Evolutionary conservation across 345 rosid species (phyloP), one percentile per base, ranked within the genome.

Genomic region (Eucalyptus dawsonii): DNA sequence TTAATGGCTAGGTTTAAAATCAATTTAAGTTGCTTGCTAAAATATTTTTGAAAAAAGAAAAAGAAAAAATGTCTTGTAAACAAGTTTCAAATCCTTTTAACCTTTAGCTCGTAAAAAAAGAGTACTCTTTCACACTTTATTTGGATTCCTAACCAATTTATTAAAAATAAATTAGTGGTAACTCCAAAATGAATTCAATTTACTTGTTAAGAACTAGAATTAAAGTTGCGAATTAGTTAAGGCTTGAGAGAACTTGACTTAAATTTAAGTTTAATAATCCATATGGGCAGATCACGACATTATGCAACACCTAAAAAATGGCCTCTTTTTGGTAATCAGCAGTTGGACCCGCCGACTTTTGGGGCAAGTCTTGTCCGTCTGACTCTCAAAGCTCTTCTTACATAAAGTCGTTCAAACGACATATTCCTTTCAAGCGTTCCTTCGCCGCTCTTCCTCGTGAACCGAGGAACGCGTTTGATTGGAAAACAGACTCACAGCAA

Each of bases 51-150:
- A 56, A 56, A 56, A 56, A 22, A 22, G 56, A 56, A 56, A 56
- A 56, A 56, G 6, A 56, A 56, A 56, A 56, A 9, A 1, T 24
- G 6, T 0, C 0, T 24, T 1, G 6, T 24, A 22, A 56, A 1
- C 12, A 9, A 56, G 13, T 10, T 24, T 2, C 29, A 56, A 22
- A 2, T 56, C 29, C 6, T 1, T 56, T 56, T 24, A 56, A 24
- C 25, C 58, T 53, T 53, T 53, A 53, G 11, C 58, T 56, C 13
- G 3, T 56, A 4, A 11, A 56, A 5, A 2, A 8, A 56, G 3
- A 24, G 14, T 56, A 24, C 13, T 11, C 1, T 56, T 56, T 22
- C 62, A 24, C 13, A 24, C 13, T 56, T 56, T 56, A 9, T 9
- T 56, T 56, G 12, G 6, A 56, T 56, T 54, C 11, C 14, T 56